Evolutionary conservation across 352 stramenopile genomes (phyloP).

Genomic region (Globisporangium splendens): DNA sequence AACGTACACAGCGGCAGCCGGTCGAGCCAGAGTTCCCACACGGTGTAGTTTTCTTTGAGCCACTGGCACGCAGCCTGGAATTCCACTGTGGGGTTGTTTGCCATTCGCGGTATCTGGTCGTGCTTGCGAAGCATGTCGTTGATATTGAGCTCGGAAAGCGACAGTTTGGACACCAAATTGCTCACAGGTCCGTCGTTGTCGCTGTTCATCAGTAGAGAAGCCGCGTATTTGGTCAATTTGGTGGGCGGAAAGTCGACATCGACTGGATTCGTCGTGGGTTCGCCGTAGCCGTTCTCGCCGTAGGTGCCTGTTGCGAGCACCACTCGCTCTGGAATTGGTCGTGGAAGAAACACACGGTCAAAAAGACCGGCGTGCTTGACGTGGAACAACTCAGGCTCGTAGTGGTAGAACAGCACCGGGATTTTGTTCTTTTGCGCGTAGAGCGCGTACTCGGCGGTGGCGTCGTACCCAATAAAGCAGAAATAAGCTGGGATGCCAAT

Average conservation of each 20-base stretch:
- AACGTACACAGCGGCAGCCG: constrained; percentile 28
- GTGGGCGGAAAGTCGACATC: constrained; percentile 32
- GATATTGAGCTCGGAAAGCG: constrained; percentile 27
- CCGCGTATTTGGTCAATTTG: constrained; percentile 26
- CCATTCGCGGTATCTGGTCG: too few species aligned
- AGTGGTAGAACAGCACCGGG: constrained; percentile 45
- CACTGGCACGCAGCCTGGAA: constrained; percentile 26
- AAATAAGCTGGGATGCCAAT: constrained; percentile 36
- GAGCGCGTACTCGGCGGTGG: constrained; percentile 5
- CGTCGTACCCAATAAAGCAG: constrained; percentile 32
- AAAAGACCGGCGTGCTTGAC: constrained; percentile 25
- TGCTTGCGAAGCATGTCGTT: constrained; percentile 21
- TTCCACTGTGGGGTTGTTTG: neutral
- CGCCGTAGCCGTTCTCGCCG: constrained; percentile 41
- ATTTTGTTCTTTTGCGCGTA: constrained; percentile 2
- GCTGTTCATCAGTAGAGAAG: too few species aligned
- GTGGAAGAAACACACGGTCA: constrained; percentile 35
- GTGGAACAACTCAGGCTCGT: constrained; percentile 44
- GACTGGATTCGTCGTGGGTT: constrained; percentile 30
- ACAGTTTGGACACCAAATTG: constrained; percentile 24
- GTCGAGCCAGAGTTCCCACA: constrained; percentile 20
- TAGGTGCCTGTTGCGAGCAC: constrained; percentile 17
- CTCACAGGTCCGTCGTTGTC: constrained; percentile 8
- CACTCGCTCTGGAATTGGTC: constrained; percentile 11
- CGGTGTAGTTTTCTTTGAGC: constrained; percentile 22